Evolutionary conservation across 768 basidiomycete genomes (phyloP).

Genomic region (Hortiboletus flavorubellus): DNA sequence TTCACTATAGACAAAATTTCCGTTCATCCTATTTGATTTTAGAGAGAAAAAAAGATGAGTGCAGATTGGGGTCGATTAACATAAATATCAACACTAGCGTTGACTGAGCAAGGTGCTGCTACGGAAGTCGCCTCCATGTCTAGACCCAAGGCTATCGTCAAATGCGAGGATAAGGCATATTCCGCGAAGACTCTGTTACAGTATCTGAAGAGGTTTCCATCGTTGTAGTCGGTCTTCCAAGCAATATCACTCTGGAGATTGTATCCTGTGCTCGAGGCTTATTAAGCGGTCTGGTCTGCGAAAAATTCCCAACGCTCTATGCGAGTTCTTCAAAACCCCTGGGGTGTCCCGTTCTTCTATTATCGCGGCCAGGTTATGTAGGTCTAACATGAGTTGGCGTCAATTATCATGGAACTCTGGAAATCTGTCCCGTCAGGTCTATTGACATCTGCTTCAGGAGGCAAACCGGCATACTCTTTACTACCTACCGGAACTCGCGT

Average conservation of each 20-base stretch:
- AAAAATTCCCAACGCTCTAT: constrained; percentile 12
- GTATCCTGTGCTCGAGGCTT: constrained; percentile 15
- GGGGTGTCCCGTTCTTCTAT: constrained; percentile 9
- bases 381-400: constrained; percentile 7
- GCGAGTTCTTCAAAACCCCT: constrained; percentile 17
- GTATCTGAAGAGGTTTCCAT: constrained; percentile 13
- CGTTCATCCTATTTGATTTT: constrained; percentile 2
- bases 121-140: constrained; percentile 14
- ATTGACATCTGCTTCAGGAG: constrained; percentile 8
- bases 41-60: constrained; percentile 2
- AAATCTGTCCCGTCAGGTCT: constrained; percentile 8
- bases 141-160: constrained; percentile 2
- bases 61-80: neutral
- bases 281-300: constrained; percentile 6
- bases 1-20: constrained; percentile 3
- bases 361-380: constrained; percentile 15
- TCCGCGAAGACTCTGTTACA: constrained; percentile 8
- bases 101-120: constrained; percentile 13
- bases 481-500: constrained; percentile 12
- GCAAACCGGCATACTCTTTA: constrained; percentile 12
- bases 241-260: constrained; percentile 7
- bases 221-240: constrained; percentile 14
- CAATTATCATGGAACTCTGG: constrained; percentile 15
- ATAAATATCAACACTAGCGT: neutral
- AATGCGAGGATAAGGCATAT: constrained; percentile 9